Base-by-base conservation (phyloP, 768 basidiomycete species). In the Suillus clintonianus region DNA sequence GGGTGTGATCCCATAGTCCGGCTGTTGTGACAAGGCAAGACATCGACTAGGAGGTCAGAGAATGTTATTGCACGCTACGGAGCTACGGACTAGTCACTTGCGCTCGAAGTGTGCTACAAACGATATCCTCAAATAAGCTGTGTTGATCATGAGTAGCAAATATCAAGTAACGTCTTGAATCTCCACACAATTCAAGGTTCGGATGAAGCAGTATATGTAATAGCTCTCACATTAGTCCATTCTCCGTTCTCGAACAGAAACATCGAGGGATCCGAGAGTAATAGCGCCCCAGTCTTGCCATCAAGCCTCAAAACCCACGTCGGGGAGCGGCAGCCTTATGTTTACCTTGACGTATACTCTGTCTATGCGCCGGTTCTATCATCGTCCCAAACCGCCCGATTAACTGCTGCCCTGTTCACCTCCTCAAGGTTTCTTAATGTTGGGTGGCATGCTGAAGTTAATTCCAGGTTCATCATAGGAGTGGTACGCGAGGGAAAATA, bases 361-460 rank as follows among this genome's bases (percentile, higher is more conserved):
- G 70, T 50, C 75, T 70, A 63, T 79, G 74, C 24, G 62, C 59
- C 15, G 67, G 71, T 70, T 91, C 86, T 27, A 92, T 83, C 75
- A 91, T 83, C 1, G 91, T 94, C 67, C 85, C 83, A 65, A 89
- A 89, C 91, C 91, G 93, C 11, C 84, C 83, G 14, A 89, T 71
- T 0, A 78, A 72, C 42, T 77, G 73, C 60, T 76, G 74, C 56
- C 69, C 66, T 66, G 60, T 36, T 63, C 69, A 22, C 71, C 69
- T 27, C 67, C 72, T 17, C 65, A 48, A n/a, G 72, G 39, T 43
- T 68, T 54, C 77, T 80, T 85, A 41, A 87, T 76, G 9, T 82
- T 78, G 13, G 89, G 82, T 24, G 82, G 79, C 48, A 78, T 74
- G 70, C 87, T 88, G 63, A 89, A 85, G 68, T 86, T 88, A 53